These are phyloP conservation scores for Pholiota molesta DNA, from an alignment of 768 basidiomycete genomes.

Conservation along the genomic window DNA sequence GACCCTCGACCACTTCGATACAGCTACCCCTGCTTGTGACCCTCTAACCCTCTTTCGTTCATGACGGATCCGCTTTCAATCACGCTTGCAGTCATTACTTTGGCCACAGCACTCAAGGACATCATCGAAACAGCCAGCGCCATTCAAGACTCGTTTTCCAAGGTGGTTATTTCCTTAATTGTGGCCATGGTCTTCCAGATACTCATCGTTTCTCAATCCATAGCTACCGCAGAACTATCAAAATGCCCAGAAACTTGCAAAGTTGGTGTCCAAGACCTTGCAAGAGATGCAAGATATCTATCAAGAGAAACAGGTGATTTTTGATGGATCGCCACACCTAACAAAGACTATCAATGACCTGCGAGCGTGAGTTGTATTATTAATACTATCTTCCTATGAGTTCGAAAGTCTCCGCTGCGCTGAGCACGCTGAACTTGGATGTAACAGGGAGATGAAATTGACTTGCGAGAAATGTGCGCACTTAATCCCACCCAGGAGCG, in stretches of 20 bases:
- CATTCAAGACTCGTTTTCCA: not conserved
- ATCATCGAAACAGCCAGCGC: not conserved
- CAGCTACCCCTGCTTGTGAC: too few species aligned
- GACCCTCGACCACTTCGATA: too few species aligned
- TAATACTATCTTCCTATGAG: too few species aligned
- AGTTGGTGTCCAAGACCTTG: not conserved
- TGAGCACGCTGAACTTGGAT: not conserved
- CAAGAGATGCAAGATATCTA: not conserved
- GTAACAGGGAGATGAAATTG: not conserved
- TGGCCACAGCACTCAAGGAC: not conserved
- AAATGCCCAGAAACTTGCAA: not conserved
- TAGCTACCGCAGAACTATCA: constrained; percentile 4
- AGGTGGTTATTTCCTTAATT: not conserved
- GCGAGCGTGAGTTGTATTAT: not conserved
- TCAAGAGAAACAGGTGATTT: not conserved
- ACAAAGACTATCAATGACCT: not conserved
- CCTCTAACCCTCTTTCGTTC: not conserved
- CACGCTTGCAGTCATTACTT: not conserved
- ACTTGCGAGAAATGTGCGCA: not conserved
- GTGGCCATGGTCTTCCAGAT: not conserved
- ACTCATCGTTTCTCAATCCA: not conserved
- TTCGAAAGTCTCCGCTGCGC: too few species aligned
- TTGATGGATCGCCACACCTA: not conserved
- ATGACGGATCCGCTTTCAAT: not conserved
- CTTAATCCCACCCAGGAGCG: not conserved